phyloP scores from a whole-genome alignment of 2,329 filamentous ascomycete species.

The Hypoxylon sp. region DNA sequence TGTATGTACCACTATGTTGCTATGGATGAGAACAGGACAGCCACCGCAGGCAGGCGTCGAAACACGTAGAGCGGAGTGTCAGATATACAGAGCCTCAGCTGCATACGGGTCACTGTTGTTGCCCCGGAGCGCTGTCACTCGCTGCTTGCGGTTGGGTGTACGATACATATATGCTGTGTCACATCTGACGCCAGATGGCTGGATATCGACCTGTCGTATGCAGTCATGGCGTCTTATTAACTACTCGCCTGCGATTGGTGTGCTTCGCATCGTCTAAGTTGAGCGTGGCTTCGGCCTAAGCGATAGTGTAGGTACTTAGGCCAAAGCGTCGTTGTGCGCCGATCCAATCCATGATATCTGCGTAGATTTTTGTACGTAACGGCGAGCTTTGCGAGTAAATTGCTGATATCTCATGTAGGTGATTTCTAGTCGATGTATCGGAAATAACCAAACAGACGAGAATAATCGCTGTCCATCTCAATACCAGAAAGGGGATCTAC shows the following conservation, averaged over 20 bases:
- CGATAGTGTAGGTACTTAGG: too few relatives aligned
- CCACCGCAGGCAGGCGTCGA: background rate
- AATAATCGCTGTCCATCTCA: background rate
- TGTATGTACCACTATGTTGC: background rate
- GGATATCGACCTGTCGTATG: background rate
- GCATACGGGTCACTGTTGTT: background rate
- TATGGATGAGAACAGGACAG: background rate
- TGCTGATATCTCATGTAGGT: background rate
- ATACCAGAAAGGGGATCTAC: background rate
- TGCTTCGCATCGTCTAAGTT: slow-evolving; percentile 7
- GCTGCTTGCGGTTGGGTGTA: background rate
- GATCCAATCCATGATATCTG: background rate
- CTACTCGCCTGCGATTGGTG: slow-evolving; percentile 4
- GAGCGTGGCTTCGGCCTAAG: slow-evolving; percentile 9
- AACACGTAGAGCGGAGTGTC: background rate
- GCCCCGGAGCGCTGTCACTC: background rate
- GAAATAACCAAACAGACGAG: background rate
- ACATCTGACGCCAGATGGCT: slow-evolving; percentile 6
- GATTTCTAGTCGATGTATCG: background rate
- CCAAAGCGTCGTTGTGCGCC: background rate
- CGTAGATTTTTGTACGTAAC: background rate
- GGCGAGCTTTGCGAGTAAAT: background rate
- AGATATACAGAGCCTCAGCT: background rate
- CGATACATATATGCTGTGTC: slow-evolving; percentile 2
- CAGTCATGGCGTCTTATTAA: slow-evolving; percentile 17